Evolutionary conservation across 1,284 basidiomycete genomes (phyloP), one percentile per base, ranked within the genome.

Genomic region (Trametes hirsuta): DNA sequence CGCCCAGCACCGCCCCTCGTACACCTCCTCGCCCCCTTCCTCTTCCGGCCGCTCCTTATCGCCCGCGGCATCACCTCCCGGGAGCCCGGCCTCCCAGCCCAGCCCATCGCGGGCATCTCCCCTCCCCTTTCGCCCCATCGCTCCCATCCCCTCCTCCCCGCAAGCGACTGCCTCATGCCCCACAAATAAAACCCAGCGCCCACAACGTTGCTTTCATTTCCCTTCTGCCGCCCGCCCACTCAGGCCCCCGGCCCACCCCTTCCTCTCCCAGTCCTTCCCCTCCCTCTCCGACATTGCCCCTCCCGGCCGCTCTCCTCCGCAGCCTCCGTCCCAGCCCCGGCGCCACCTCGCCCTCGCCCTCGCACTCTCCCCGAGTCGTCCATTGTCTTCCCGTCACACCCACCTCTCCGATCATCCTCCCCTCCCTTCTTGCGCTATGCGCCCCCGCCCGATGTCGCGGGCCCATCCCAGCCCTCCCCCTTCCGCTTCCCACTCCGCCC

Each of bases 151-250:
- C 49, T 47, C 52, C 63, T 39, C 63, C 53, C 60, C 58, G 54
- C 58, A 67, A 56, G 55, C 66, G 62, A 58, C 42, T 25, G 62
- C 71, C 69, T 67, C 71, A 58, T 70, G 69, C 49, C 63, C 60
- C 57, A 45, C 50, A 55, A 49, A 40, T 12, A 58, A 56, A 65
- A 59, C 68, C 59, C 63, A 67, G 66, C 64, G 65, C 60, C 50
- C 56, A 58, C 69, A 69, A 65, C 71, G 68, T 69, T 69, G 56
- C 59, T 66, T 72, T 72, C 70, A 72, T 72, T 65, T 69, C 65
- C 62, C 62, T 60, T 55, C 59, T 58, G 54, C 62, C 67, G 55
- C 63, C 22, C 53, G 63, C 70, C 68, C 66, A 67, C 58, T 63
- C 57, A 51, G 58, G 55, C 55, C 56, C 63, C 53, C 48, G 22